These are phyloP conservation scores for Annulohypoxylon maeteangense DNA, from an alignment of 495 filamentous ascomycete genomes.

Conservation along the genomic window DNA sequence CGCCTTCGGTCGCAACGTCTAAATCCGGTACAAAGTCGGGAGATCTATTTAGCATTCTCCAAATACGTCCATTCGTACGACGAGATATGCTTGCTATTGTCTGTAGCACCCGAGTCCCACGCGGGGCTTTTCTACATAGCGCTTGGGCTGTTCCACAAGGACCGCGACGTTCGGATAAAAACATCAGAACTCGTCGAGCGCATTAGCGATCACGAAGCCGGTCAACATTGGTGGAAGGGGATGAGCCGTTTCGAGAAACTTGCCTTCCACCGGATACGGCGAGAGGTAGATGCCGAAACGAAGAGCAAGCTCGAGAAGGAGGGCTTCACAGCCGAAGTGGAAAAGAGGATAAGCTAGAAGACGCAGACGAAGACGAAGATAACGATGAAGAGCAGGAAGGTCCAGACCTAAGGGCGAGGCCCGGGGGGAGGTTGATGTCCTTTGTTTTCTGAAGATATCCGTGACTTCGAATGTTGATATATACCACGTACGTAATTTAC, in stretches of 20 bases:
- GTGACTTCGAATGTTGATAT: constrained; percentile 32
- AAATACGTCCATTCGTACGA: constrained; percentile 83
- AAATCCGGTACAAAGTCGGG: constrained; percentile 71
- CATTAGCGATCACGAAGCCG: constrained; percentile 86
- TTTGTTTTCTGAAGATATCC: constrained; percentile 40
- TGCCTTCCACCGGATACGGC: constrained; percentile 73
- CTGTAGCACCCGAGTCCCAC: constrained; percentile 84
- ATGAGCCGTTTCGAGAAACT: constrained; percentile 90
- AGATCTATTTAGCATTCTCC: constrained; percentile 83
- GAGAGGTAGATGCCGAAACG: constrained; percentile 66
- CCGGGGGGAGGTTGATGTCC: not conserved
- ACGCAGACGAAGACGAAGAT: not conserved
- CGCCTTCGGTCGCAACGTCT: constrained; percentile 83
- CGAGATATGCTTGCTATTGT: constrained; percentile 88
- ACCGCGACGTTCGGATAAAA: constrained; percentile 77
- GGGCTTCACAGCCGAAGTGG: constrained; percentile 39
- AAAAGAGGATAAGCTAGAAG: constrained; percentile 47
- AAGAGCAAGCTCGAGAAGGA: constrained; percentile 47
- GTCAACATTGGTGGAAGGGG: constrained; percentile 89
- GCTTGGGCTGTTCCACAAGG: constrained; percentile 93
- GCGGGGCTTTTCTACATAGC: constrained; percentile 92
- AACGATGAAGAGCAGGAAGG: constrained; percentile 8
- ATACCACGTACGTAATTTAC: constrained; percentile 42
- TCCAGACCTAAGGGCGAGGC: constrained; percentile 15
- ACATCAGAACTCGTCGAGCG: constrained; percentile 84